Percentiles rank a stretch among this genome's conserved stretches.
Evolutionary conservation across 2,329 filamentous ascomycete genomes (phyloP).

Genomic region (Magnaporthiopsis poae): DNA sequence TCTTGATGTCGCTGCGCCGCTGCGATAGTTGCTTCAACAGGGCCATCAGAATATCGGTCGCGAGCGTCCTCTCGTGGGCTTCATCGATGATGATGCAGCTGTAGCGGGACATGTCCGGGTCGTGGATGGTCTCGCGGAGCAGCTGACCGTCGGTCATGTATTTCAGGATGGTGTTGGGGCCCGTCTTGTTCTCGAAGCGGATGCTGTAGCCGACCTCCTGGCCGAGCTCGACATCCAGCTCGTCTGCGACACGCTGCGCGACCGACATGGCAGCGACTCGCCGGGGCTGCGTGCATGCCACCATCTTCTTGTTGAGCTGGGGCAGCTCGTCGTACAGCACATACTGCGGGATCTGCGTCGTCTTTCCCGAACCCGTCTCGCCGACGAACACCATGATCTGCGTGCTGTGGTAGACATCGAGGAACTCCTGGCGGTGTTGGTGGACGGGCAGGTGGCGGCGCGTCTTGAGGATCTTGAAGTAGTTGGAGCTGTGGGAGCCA

Average conservation of each 20-base stretch:
- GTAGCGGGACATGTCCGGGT: slow-evolving; percentile 82
- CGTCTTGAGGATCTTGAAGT: slow-evolving; percentile 79
- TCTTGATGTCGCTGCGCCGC: slow-evolving; percentile 81
- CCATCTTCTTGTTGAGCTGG: slow-evolving; percentile 73
- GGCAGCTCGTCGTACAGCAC: slow-evolving; percentile 94
- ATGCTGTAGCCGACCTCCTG: slow-evolving; percentile 98
- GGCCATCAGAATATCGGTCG: slow-evolving; percentile 95
- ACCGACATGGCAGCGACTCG: slow-evolving; percentile 98
- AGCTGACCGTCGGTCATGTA: slow-evolving; percentile 99
- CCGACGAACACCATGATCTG: slow-evolving; percentile 98
- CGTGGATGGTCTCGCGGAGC: slow-evolving; percentile 89
- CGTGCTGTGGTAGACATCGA: slow-evolving; percentile 81
- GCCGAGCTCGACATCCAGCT: slow-evolving; percentile 86
- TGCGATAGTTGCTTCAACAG: slow-evolving; percentile 81
- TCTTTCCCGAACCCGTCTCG: slow-evolving; percentile 98
- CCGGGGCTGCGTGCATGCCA: slow-evolving; percentile 94
- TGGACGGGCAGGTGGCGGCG: slow-evolving; percentile 82
- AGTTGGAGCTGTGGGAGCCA: slow-evolving; percentile 64
- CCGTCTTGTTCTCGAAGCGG: slow-evolving; percentile 92
- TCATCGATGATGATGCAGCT: slow-evolving; percentile 98
- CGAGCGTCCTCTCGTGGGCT: slow-evolving; percentile 92
- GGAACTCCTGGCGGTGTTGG: slow-evolving; percentile 87
- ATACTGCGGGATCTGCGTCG: slow-evolving; percentile 96
- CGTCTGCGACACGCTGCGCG: slow-evolving; percentile 91
- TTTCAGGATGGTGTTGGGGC: slow-evolving; percentile 82